A percentile compares a stretch with the other conserved stretches of the same genome.
Evolutionary conservation across 495 filamentous ascomycete species (phyloP).

Genomic region (Pseudoneurospora amorphoporcata): DNA sequence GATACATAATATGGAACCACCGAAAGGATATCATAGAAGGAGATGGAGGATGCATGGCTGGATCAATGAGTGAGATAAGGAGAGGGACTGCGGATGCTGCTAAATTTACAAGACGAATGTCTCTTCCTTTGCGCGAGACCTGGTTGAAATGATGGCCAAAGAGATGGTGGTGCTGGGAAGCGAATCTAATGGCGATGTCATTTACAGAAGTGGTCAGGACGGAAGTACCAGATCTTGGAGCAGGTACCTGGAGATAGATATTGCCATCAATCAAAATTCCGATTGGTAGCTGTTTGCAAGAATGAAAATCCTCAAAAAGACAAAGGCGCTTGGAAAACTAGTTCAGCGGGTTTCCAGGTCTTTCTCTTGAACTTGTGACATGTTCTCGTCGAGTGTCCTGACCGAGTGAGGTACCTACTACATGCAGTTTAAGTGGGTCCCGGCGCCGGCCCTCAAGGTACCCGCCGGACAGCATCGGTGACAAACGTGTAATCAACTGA

Average conservation of each 20-base stretch:
- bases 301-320: background rate
- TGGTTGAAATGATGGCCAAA: background rate
- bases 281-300: background rate
- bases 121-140: too few species aligned
- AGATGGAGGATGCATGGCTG: too few species aligned
- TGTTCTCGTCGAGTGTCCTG: background rate
- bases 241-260: background rate
- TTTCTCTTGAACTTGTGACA: background rate
- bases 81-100: too few species aligned
- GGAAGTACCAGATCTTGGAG: background rate
- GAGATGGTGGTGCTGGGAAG: background rate
- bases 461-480: background rate
- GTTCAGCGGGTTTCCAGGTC: background rate
- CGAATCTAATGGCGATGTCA: too few species aligned
- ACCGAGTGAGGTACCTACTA: background rate
- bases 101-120: too few species aligned
- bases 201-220: background rate
- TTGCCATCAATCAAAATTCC: background rate
- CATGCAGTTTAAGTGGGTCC: background rate
- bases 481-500: background rate
- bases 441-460: background rate
- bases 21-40: too few species aligned
- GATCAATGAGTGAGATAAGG: too few species aligned
- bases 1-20: too few species aligned
- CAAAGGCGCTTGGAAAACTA: background rate